Evolutionary conservation across 108 stramenopile species (phyloP).

Genomic region (Cyclotella atomus): DNA sequence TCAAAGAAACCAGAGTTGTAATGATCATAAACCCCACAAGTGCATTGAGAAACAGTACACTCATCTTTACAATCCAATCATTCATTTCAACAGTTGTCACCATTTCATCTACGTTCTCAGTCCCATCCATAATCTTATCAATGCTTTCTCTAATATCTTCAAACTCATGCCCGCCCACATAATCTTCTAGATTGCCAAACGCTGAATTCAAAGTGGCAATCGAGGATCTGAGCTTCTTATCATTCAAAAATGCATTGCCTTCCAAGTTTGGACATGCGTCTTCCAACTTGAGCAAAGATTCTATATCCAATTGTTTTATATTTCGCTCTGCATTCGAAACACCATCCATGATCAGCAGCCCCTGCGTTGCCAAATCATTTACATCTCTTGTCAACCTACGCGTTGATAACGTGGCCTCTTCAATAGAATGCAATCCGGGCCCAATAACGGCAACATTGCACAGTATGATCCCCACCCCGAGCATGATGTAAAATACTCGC

Average conservation of each 20-base stretch:
- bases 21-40: constrained; percentile 39
- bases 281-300: constrained; percentile 15
- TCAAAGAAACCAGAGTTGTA: constrained; percentile 17
- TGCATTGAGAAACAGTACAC: constrained; percentile 17
- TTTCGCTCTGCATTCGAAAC: constrained; percentile 30
- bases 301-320: constrained; percentile 24
- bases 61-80: constrained; percentile 47
- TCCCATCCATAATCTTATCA: constrained; percentile 22
- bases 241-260: constrained; percentile 20
- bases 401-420: constrained; percentile 4
- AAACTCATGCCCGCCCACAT: constrained; percentile 25
- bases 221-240: constrained; percentile 7
- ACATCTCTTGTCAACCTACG: constrained; percentile 36
- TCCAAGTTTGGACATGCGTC: constrained; percentile 32
- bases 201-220: constrained; percentile 7
- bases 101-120: constrained; percentile 10
- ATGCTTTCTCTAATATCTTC: constrained; percentile 27
- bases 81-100: constrained; percentile 28
- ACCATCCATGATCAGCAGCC: constrained; percentile 38
- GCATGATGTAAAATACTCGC: constrained; percentile 28
- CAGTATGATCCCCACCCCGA: constrained; percentile 22
- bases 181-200: constrained; percentile 15
- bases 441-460: constrained; percentile 17
- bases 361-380: constrained; percentile 26
- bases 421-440: constrained; percentile 20